These are phyloP conservation scores for Kodamaea fungicola DNA, from an alignment of 1,139 yeast genomes.

Conservation along the genomic window DNA sequence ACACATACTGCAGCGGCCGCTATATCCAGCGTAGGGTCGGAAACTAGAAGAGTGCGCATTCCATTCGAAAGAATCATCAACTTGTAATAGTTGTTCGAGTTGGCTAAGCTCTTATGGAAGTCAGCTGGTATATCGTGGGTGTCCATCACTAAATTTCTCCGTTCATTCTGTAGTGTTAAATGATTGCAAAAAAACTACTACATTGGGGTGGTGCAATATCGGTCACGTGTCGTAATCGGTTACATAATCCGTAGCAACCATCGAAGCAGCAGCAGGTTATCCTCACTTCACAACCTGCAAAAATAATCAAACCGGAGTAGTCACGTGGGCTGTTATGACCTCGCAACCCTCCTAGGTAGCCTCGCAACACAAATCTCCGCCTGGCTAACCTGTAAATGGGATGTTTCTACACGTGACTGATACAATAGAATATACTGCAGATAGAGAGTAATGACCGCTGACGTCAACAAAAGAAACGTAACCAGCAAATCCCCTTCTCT, in stretches of 20 bases:
- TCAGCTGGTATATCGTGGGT: slow-evolving; percentile 7
- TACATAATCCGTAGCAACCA: slow-evolving; percentile 1
- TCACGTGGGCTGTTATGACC: too few species aligned
- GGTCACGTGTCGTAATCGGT: slow-evolving; percentile 4
- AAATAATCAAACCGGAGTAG: too few species aligned
- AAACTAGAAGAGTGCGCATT: slow-evolving; percentile 45
- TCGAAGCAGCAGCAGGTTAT: too few species aligned
- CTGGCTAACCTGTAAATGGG: too few species aligned
- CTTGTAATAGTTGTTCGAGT: slow-evolving; percentile 35
- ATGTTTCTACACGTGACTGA: too few species aligned
- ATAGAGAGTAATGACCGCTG: not conserved
- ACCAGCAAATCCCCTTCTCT: not conserved
- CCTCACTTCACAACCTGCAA: too few species aligned
- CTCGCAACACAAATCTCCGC: too few species aligned
- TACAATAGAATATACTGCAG: not conserved
- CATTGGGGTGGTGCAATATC: slow-evolving; percentile 4
- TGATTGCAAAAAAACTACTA: slow-evolving; percentile 7
- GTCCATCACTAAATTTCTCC: too few species aligned
- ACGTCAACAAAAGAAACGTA: not conserved
- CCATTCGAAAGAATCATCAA: slow-evolving; percentile 54
- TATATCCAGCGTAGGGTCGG: slow-evolving; percentile 50
- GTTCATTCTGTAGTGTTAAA: not conserved
- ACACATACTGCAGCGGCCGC: slow-evolving; percentile 51
- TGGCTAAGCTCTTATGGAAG: slow-evolving; percentile 30
- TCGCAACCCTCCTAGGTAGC: too few species aligned